These are phyloP conservation scores for Wakefieldia striispora DNA, from an alignment of 768 basidiomycete species.

Conservation along the genomic window DNA sequence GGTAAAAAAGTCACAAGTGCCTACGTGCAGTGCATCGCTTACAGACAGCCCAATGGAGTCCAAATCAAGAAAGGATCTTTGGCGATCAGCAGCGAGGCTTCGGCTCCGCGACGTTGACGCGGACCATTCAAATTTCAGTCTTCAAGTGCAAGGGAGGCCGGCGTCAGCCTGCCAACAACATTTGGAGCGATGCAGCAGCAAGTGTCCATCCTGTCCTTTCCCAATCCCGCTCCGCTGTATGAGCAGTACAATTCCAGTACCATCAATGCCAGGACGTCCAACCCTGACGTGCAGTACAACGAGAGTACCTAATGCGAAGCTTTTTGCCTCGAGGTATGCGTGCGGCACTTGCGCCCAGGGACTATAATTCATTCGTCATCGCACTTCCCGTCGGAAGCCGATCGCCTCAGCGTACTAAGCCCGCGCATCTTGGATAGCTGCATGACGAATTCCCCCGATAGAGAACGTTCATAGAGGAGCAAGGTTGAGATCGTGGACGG, in stretches of 20 bases:
- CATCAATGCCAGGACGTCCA: slow-evolving; percentile 20
- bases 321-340: slow-evolving; percentile 32
- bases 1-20: slow-evolving; percentile 13
- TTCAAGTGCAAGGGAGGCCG: slow-evolving; percentile 20
- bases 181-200: slow-evolving; percentile 8
- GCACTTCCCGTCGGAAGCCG: slow-evolving; percentile 25
- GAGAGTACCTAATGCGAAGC: slow-evolving; percentile 31
- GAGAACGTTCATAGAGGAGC: slow-evolving; percentile 3
- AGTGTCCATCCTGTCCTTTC: slow-evolving; percentile 5
- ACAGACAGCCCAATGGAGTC: slow-evolving; percentile 5
- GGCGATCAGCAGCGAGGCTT: slow-evolving; percentile 21
- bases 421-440: slow-evolving; percentile 15
- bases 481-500: slow-evolving; percentile 18
- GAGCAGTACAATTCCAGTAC: slow-evolving; percentile 13
- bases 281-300: slow-evolving; percentile 32
- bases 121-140: slow-evolving; percentile 1
- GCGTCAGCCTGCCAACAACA: slow-evolving; percentile 7
- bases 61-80: slow-evolving; percentile 12
- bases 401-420: slow-evolving; percentile 21
- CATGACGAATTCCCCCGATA: slow-evolving; percentile 8
- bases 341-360: slow-evolving; percentile 33
- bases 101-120: slow-evolving; percentile 26
- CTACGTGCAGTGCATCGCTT: slow-evolving; percentile 15
- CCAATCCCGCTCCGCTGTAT: slow-evolving; percentile 15
- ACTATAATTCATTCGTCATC: slow-evolving; percentile 29